These are phyloP conservation scores for Botrytis squamosa DNA, from an alignment of 2,329 filamentous ascomycete species.

Conservation along the genomic window DNA sequence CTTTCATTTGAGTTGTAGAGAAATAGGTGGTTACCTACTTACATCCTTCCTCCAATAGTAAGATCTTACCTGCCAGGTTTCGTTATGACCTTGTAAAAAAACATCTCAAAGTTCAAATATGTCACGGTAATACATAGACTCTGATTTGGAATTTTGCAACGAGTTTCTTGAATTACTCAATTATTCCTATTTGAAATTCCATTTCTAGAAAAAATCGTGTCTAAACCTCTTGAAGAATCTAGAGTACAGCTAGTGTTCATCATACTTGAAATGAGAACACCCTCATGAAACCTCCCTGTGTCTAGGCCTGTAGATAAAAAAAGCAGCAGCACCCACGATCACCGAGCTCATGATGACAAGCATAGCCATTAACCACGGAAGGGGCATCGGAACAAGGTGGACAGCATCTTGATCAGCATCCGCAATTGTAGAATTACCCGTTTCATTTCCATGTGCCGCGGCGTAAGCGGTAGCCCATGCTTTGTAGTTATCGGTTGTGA, in stretches of 20 bases:
- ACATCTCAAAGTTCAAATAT: background rate
- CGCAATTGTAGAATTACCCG: background rate
- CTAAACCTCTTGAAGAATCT: background rate
- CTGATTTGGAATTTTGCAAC: background rate
- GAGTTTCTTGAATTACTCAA: background rate
- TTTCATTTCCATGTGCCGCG: background rate
- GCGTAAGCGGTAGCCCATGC: background rate
- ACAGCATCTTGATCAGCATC: background rate
- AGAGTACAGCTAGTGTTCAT: too few species aligned
- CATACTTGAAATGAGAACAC: too few species aligned
- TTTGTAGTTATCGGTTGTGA: background rate
- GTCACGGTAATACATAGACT: background rate
- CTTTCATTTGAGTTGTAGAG: background rate
- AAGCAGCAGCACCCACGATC: background rate
- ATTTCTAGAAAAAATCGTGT: background rate
- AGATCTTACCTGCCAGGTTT: too few species aligned
- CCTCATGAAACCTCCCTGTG: background rate
- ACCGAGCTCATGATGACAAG: background rate
- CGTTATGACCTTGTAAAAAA: fast-evolving
- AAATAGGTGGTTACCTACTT: background rate
- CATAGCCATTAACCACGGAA: background rate
- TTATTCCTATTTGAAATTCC: background rate
- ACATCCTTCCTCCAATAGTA: background rate
- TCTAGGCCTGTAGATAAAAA: background rate
- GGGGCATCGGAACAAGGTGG: background rate